Evolutionary conservation across 2,329 filamentous ascomycete species (phyloP).

Genomic region (Fusarium poae): DNA sequence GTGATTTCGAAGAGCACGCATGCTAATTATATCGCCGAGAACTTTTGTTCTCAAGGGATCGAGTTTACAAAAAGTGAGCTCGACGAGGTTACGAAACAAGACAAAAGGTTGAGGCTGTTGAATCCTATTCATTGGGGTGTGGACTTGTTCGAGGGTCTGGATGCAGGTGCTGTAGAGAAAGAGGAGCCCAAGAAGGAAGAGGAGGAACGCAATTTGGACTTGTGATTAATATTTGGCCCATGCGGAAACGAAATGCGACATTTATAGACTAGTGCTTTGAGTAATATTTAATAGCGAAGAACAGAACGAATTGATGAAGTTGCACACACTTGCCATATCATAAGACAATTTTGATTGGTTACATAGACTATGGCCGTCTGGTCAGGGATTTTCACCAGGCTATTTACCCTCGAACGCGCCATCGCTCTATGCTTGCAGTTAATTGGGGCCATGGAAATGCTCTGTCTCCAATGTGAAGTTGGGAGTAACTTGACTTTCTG

Average conservation of each 20-base stretch:
- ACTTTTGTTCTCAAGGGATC: constrained; percentile 34
- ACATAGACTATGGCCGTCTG: not conserved
- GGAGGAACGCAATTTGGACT: constrained; percentile 32
- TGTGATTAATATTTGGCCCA: constrained; percentile 3
- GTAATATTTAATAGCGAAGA: not conserved
- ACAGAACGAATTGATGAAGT: not conserved
- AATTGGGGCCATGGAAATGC: accelerated
- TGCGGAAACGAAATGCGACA: not conserved
- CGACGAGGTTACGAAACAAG: constrained; percentile 46
- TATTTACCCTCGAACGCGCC: accelerated
- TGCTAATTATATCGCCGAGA: constrained; percentile 40
- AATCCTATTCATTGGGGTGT: constrained; percentile 58
- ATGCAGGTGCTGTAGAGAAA: constrained; percentile 50
- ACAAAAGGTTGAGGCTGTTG: constrained; percentile 53
- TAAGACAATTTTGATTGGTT: not conserved
- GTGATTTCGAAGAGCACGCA: constrained; percentile 43
- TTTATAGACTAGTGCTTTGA: constrained; percentile 2
- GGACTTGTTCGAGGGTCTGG: constrained; percentile 56
- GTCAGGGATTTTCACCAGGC: not conserved
- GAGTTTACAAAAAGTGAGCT: constrained; percentile 51
- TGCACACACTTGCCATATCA: not conserved
- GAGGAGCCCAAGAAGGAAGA: constrained; percentile 8
- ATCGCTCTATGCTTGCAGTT: not conserved
- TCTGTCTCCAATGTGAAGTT: accelerated
- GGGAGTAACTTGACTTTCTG: not conserved